phyloP scores from a whole-genome alignment of 352 stramenopile genomes.

The Phytophthora multivora region DNA sequence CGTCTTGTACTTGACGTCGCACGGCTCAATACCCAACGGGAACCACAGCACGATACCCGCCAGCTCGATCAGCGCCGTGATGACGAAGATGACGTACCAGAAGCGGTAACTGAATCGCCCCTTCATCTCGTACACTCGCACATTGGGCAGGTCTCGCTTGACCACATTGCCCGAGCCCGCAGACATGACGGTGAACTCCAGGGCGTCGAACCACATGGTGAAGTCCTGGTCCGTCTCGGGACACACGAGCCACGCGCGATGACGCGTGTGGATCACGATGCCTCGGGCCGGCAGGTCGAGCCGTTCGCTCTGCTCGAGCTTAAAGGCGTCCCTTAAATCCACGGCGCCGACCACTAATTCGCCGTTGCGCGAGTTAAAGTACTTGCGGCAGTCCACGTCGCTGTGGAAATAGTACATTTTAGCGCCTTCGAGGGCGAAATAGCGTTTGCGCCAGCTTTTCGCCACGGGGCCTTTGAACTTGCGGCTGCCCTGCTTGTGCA shows the following conservation, averaged over 20 bases:
- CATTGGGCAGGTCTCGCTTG: constrained; percentile 80
- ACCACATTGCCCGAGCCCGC: constrained; percentile 71
- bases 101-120: constrained; percentile 70
- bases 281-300: constrained; percentile 70
- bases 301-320: constrained; percentile 75
- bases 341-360: constrained; percentile 80
- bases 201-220: constrained; percentile 81
- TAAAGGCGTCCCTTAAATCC: constrained; percentile 78
- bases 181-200: constrained; percentile 82
- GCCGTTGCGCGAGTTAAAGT: constrained; percentile 80
- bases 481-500: constrained; percentile 85
- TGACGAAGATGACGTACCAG: constrained; percentile 74
- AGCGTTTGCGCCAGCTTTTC: constrained; percentile 82
- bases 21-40: constrained; percentile 58
- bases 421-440: constrained; percentile 81
- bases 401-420: constrained; percentile 91
- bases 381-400: constrained; percentile 84
- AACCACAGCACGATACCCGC: constrained; percentile 48
- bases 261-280: constrained; percentile 79
- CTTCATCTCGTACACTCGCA: constrained; percentile 82
- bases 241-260: constrained; percentile 77
- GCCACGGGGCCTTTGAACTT: constrained; percentile 83
- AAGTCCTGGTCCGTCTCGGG: constrained; percentile 84
- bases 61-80: constrained; percentile 67
- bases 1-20: constrained; percentile 61